Conservation (phyloP, 2,329 filamentous ascomycete species). For the Arthrobotrys megalospora region DNA sequence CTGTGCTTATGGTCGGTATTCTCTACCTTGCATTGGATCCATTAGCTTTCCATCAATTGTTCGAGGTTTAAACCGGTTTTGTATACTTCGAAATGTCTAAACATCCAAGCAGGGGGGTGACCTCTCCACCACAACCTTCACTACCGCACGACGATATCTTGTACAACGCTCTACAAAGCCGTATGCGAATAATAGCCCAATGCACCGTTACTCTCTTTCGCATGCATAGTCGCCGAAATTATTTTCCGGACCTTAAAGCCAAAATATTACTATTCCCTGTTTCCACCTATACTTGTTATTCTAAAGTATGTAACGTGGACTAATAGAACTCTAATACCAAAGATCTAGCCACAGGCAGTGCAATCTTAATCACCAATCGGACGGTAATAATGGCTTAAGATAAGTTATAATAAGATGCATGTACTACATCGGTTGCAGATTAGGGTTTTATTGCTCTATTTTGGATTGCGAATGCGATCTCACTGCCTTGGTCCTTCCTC, state of each 20-base stretch:
- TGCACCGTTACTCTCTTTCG: neutral
- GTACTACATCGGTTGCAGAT: conserved; percentile 10
- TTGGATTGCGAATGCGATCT: conserved; percentile 33
- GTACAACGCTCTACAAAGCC: neutral
- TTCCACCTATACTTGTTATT: neutral
- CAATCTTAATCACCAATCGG: conserved; percentile 28
- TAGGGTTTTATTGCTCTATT: conserved; percentile 8
- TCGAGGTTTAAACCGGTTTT: no score
- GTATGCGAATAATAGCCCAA: conserved; percentile 9
- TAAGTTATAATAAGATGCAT: conserved; percentile 3
- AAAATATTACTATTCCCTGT: neutral
- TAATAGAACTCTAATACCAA: neutral
- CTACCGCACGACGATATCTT: neutral
- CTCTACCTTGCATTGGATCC: neutral
- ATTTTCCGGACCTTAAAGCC: neutral
- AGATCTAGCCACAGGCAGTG: conserved; percentile 22
- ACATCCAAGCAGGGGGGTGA: no score
- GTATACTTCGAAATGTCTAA: no score
- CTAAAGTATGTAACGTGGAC: neutral
- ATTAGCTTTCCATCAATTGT: neutral
- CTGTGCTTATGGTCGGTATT: neutral
- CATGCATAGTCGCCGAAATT: conserved; percentile 22
- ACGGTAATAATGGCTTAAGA: neutral
- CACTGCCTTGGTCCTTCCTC: conserved; percentile 20
- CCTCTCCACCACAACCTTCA: neutral